A percentile compares a stretch with the other conserved stretches of the same genome.
These are phyloP conservation scores for Akanthomyces uredinophilus DNA, from an alignment of 2,329 filamentous ascomycete genomes.

Conservation along the genomic window DNA sequence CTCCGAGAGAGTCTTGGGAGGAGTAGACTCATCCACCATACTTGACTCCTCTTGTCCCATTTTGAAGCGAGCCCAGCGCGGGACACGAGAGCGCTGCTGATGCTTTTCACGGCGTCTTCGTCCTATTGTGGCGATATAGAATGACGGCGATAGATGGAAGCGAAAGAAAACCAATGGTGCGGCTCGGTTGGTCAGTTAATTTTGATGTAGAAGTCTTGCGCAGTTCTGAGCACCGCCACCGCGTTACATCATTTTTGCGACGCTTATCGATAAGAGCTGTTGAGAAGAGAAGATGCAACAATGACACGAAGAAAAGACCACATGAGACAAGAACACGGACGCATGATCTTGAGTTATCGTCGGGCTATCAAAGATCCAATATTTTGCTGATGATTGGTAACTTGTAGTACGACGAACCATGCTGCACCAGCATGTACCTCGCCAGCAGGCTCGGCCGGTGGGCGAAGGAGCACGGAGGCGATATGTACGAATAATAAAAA, in stretches of 20 bases:
- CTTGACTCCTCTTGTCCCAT: conserved; percentile 86
- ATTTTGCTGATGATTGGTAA: no score
- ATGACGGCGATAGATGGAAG: background rate
- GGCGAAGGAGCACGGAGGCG: background rate
- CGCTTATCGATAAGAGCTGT: conserved; percentile 9
- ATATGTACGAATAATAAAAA: background rate
- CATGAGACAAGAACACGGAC: no score
- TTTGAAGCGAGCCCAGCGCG: conserved; percentile 36
- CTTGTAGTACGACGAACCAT: no score
- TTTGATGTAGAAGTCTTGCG: background rate
- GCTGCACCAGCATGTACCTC: no score
- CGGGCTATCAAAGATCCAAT: no score
- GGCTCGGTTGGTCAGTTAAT: background rate
- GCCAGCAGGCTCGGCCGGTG: no score
- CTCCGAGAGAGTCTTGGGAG: conserved; percentile 59
- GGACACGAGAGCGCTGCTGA: conserved; percentile 29
- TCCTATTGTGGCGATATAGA: conserved; percentile 32
- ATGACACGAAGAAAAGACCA: background rate
- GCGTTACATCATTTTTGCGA: conserved; percentile 3
- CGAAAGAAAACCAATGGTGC: background rate
- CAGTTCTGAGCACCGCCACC: background rate
- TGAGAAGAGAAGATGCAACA: background rate
- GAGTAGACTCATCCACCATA: conserved; percentile 55
- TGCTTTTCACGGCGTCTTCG: conserved; percentile 33
- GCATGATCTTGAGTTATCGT: no score